A percentile compares a stretch with the other conserved stretches of the same genome.
These are phyloP conservation scores for Spiraea crenata DNA, from an alignment of 331 rosid genomes.

Conservation along the genomic window DNA sequence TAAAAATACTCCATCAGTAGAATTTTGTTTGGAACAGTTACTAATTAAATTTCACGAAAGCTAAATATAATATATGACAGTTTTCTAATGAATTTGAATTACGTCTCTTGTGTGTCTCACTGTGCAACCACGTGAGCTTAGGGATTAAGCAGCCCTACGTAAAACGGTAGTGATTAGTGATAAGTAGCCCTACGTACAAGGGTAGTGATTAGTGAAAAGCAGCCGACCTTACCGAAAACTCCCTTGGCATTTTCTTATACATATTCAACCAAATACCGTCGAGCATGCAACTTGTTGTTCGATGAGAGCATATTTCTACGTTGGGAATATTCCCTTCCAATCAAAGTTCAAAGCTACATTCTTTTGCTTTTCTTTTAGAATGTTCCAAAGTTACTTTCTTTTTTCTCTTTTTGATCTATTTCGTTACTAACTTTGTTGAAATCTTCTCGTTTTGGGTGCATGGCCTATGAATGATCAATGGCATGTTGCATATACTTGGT, in stretches of 20 bases:
- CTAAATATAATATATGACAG: no score
- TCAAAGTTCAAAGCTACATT: background rate
- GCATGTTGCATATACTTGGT: no score
- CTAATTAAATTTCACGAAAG: no score
- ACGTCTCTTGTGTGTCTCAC: background rate
- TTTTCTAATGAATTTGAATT: no score
- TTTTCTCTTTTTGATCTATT: background rate
- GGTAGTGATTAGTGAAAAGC: no score
- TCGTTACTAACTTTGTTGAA: no score
- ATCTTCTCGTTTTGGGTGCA: no score
- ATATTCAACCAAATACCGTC: background rate
- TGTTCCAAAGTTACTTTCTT: constrained; percentile 1
- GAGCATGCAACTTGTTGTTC: background rate
- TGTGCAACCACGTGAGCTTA: background rate
- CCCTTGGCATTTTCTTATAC: background rate
- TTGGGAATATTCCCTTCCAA: background rate
- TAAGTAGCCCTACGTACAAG: no score
- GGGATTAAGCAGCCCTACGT: no score
- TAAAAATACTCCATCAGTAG: background rate
- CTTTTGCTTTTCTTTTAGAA: background rate
- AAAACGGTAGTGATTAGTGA: no score
- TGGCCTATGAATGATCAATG: no score
- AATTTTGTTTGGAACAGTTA: no score
- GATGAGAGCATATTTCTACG: background rate
- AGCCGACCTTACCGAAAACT: background rate